Evolutionary conservation across 1,139 yeast species (phyloP).

Genomic region (Hansenula lynferdii): DNA sequence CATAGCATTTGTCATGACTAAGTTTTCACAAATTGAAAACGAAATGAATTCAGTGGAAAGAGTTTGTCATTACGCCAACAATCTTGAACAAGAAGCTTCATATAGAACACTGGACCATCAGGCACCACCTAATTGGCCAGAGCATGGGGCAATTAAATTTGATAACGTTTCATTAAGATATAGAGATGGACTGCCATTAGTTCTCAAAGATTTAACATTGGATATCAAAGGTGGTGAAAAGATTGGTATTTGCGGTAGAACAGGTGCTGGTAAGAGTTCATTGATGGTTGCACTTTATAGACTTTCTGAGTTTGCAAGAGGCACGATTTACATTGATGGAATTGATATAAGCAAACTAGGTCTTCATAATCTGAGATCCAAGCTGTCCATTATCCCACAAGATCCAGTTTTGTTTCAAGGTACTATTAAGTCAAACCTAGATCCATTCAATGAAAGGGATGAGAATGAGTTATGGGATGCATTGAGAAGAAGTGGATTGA

Average conservation of each 20-base stretch:
- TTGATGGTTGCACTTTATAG: conserved; percentile 51
- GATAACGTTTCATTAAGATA: conserved; percentile 59
- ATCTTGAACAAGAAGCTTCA: conserved; percentile 61
- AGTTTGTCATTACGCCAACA: conserved; percentile 63
- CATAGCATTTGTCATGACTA: conserved; percentile 45
- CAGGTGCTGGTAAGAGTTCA: conserved; percentile 59
- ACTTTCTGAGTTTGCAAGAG: conserved; percentile 37
- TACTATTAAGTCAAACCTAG: conserved; percentile 43
- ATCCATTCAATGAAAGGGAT: conserved; percentile 42
- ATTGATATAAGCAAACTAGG: conserved; percentile 42
- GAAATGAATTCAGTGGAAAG: conserved; percentile 88
- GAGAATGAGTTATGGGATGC: conserved; percentile 45
- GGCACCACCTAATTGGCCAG: conserved; percentile 63
- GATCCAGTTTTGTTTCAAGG: conserved; percentile 55
- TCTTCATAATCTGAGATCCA: conserved; percentile 37
- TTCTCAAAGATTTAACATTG: conserved; percentile 51
- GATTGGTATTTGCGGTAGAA: conserved; percentile 55
- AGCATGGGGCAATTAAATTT: conserved; percentile 51
- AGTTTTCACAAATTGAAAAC: conserved; percentile 69
- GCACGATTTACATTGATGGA: conserved; percentile 42
- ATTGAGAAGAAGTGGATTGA: conserved; percentile 54
- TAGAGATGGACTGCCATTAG: conserved; percentile 72
- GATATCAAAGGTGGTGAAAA: conserved; percentile 30
- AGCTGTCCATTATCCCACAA: conserved; percentile 52
- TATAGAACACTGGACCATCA: conserved; percentile 46